Evolutionary conservation across 345 rosid species (phyloP).

Genomic region (Rubroshorea leprosula): DNA sequence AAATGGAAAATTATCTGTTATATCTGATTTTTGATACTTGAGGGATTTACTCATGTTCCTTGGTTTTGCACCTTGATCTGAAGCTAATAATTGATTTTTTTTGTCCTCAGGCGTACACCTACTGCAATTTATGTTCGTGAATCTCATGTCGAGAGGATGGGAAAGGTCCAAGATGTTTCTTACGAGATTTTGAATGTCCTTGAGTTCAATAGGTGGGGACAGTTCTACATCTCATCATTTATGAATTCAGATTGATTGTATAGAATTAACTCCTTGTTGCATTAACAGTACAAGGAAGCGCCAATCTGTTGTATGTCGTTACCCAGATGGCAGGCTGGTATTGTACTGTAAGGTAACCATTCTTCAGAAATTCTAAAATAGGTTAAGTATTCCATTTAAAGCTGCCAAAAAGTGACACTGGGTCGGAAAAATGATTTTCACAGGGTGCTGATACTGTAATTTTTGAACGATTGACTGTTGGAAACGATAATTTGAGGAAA

Average conservation of each 20-base stretch:
- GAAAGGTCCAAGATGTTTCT: conserved; percentile 69
- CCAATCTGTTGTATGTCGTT: conserved; percentile 97
- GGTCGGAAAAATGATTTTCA: conserved; percentile 23
- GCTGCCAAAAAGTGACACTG: conserved; percentile 27
- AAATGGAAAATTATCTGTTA: background rate
- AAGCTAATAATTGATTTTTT: conserved; percentile 1
- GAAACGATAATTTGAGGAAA: conserved; percentile 63
- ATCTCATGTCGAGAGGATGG: conserved; percentile 97
- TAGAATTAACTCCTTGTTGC: conserved; percentile 19
- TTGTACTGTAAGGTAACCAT: conserved; percentile 89
- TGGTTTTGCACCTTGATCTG: background rate
- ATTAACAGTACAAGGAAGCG: conserved; percentile 91
- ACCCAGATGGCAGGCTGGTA: conserved; percentile 91
- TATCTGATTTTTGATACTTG: background rate
- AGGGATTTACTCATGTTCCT: background rate
- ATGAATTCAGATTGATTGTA: conserved; percentile 8
- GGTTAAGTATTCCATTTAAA: conserved; percentile 8
- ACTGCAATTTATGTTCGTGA: conserved; percentile 89
- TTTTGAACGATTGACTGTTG: conserved; percentile 76
- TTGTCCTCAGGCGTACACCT: conserved; percentile 79
- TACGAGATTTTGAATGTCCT: conserved; percentile 97
- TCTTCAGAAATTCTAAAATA: conserved; percentile 1
- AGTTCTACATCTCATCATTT: background rate
- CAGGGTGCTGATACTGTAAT: conserved; percentile 99
- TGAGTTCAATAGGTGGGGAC: conserved; percentile 86